Conservation (phyloP, 2,329 filamentous ascomycete genomes). For the Calonectria montana region DNA sequence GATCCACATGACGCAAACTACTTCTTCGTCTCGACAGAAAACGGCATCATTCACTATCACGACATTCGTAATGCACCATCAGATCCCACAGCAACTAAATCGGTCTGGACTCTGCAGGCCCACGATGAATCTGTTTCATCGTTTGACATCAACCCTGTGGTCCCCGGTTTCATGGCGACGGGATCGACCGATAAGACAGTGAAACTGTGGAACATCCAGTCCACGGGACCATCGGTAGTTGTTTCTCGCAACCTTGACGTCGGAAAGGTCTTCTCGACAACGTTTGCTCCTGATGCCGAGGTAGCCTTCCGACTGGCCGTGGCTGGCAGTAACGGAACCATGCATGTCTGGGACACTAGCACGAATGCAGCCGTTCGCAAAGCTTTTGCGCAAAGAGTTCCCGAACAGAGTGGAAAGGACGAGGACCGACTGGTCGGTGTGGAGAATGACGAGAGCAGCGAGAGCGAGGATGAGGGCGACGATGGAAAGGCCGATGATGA, state of each 20-base stretch:
- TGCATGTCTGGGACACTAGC: slow-evolving; percentile 96
- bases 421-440: slow-evolving; percentile 84
- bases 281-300: slow-evolving; percentile 89
- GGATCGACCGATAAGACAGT: slow-evolving; percentile 95
- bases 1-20: slow-evolving; percentile 92
- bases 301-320: slow-evolving; percentile 94
- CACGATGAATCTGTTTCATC: slow-evolving; percentile 93
- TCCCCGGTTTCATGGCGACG: slow-evolving; percentile 93
- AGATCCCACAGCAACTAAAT: slow-evolving; percentile 79
- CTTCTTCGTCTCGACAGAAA: slow-evolving; percentile 96
- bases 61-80: slow-evolving; percentile 83
- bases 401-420: slow-evolving; percentile 69
- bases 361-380: slow-evolving; percentile 90
- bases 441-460: slow-evolving; percentile 74
- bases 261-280: slow-evolving; percentile 92
- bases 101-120: slow-evolving; percentile 94
- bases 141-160: slow-evolving; percentile 90
- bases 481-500: slow-evolving; percentile 61
- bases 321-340: slow-evolving; percentile 90
- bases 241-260: slow-evolving; percentile 92
- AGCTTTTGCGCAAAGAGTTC: slow-evolving; percentile 78
- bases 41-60: slow-evolving; percentile 91
- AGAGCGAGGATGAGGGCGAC: slow-evolving; percentile 68
- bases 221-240: slow-evolving; percentile 87
- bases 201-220: slow-evolving; percentile 94